Evolutionary conservation across 768 basidiomycete genomes (phyloP).

Genomic region (Fibroporia radiculosa): DNA sequence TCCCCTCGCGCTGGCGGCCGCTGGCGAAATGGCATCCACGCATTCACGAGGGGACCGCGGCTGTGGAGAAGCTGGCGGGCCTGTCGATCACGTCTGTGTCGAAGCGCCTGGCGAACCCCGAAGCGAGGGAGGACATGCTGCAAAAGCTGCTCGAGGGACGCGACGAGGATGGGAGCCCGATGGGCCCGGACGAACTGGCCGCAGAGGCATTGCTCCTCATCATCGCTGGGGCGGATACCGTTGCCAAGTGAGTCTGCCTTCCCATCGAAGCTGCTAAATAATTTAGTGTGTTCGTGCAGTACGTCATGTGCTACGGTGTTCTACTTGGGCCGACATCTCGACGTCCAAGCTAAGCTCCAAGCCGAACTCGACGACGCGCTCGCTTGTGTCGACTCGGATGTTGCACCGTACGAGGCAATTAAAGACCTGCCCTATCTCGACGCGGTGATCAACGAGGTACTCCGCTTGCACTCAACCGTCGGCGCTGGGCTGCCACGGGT

Average conservation of each 20-base stretch:
- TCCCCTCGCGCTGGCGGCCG: constrained; percentile 3
- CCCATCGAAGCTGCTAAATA: background rate
- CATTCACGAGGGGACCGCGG: background rate
- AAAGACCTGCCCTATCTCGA: constrained; percentile 16
- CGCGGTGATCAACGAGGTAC: constrained; percentile 24
- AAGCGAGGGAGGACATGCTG: constrained; percentile 6
- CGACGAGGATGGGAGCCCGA: constrained; percentile 10
- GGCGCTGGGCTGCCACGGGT: constrained; percentile 22
- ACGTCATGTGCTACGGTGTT: constrained; percentile 1
- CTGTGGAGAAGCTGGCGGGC: background rate
- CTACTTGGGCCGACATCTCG: constrained; percentile 1
- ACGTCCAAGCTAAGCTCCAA: constrained; percentile 6
- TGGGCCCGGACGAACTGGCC: constrained; percentile 7
- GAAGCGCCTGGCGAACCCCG: constrained; percentile 3
- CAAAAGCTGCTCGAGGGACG: constrained; percentile 7
- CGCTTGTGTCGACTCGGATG: background rate
- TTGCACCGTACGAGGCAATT: constrained; percentile 1
- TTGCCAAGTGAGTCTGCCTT: constrained; percentile 8
- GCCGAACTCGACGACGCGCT: constrained; percentile 8
- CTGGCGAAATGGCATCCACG: background rate
- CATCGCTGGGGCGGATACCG: constrained; percentile 14
- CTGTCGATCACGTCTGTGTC: constrained; percentile 8
- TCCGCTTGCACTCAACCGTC: constrained; percentile 23
- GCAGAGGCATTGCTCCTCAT: constrained; percentile 8
- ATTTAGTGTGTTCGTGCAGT: background rate